phyloP scores from a whole-genome alignment of 345 rosid species.

The Populus davidiana region DNA sequence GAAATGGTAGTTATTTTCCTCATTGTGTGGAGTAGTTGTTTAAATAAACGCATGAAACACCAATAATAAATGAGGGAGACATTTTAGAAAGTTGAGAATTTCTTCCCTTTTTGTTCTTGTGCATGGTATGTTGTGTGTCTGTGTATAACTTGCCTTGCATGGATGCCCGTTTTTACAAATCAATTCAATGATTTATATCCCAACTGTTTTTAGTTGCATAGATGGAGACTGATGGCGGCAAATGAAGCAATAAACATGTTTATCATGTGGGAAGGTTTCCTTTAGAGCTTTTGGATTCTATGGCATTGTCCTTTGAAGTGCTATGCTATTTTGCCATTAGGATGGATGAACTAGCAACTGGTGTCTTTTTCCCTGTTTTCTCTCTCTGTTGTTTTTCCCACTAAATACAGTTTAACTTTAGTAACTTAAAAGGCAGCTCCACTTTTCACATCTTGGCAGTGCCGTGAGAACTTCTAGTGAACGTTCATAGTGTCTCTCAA shows the following conservation, averaged over 20 bases:
- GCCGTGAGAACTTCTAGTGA: neutral
- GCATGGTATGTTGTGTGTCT: neutral
- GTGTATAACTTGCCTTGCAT: neutral
- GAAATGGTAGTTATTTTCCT: neutral
- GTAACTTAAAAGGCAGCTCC: neutral
- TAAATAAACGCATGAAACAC: neutral
- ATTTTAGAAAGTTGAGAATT: neutral
- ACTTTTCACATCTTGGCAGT: neutral
- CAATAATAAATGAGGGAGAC: neutral
- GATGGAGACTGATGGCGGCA: neutral
- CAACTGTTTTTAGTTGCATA: neutral
- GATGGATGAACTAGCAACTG: neutral
- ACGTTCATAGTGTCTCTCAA: neutral
- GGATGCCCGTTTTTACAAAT: neutral
- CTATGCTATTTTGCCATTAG: neutral
- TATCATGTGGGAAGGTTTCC: neutral
- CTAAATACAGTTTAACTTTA: neutral
- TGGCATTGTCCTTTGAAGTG: neutral
- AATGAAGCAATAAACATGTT: neutral
- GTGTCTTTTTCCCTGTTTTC: neutral
- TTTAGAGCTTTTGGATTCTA: neutral
- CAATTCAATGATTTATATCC: neutral
- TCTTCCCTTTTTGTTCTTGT: neutral
- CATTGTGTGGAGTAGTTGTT: neutral
- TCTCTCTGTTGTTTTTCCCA: neutral